A percentile compares a stretch with the other conserved stretches of the same genome.
Conservation (phyloP, 2,329 filamentous ascomycete species). For the Venturia nashicola region DNA sequence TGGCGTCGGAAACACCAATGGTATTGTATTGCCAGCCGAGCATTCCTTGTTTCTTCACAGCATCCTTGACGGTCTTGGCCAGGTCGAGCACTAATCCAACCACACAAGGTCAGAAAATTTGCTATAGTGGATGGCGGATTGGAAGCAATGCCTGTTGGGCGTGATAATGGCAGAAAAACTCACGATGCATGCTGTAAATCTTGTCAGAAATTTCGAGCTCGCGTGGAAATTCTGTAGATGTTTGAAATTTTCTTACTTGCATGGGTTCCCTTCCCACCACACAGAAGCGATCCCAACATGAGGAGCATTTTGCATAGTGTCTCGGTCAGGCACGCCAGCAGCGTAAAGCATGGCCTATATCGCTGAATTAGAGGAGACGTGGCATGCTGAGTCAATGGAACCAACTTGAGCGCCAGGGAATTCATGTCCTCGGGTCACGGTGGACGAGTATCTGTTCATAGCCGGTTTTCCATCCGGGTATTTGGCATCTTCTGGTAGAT, state of each 20-base stretch:
- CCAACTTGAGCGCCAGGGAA: slow-evolving; percentile 78
- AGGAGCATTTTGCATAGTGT: slow-evolving; percentile 80
- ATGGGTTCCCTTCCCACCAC: slow-evolving; percentile 97
- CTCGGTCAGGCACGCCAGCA: slow-evolving; percentile 69
- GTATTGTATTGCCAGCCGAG: slow-evolving; percentile 93
- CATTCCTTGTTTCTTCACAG: slow-evolving; percentile 72
- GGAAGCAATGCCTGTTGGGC: background rate
- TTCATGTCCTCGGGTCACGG: slow-evolving; percentile 73
- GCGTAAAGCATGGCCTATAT: slow-evolving; percentile 83
- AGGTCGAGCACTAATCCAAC: slow-evolving; percentile 58
- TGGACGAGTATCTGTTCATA: slow-evolving; percentile 78
- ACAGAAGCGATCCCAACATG: slow-evolving; percentile 86
- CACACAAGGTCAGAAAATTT: slow-evolving; percentile 5
- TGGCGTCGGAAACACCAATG: slow-evolving; percentile 78
- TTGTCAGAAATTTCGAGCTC: slow-evolving; percentile 2
- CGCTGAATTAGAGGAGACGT: background rate
- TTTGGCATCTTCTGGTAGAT: slow-evolving; percentile 38
- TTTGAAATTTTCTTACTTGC: slow-evolving; percentile 53
- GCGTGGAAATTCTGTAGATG: background rate
- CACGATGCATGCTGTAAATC: slow-evolving; percentile 35
- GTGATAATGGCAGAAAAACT: slow-evolving; percentile 13
- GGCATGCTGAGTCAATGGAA: background rate
- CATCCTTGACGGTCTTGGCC: slow-evolving; percentile 74
- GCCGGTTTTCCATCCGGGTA: slow-evolving; percentile 44
- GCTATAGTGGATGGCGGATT: background rate